Conservation (phyloP, 306 rosid species). For the Spatholobus suberectus region DNA sequence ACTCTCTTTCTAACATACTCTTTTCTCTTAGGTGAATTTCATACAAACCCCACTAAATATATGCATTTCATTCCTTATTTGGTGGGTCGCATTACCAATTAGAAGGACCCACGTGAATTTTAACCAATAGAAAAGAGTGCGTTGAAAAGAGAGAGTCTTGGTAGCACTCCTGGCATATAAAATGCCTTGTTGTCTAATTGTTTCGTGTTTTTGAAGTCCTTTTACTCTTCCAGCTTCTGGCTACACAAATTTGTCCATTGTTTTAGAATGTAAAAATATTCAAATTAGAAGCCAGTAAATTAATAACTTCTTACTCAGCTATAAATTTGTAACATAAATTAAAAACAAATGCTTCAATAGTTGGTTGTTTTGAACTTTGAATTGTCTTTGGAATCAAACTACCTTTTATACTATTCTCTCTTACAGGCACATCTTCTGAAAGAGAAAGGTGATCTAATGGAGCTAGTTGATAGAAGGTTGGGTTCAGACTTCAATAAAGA, state of each 20-base stretch:
- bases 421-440: constrained; percentile 40
- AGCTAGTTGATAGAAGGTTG: constrained; percentile 46
- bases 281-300: neutral
- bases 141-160: too few relatives aligned
- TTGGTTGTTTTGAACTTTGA: neutral
- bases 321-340: neutral
- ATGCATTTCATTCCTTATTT: neutral
- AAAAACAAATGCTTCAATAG: neutral
- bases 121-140: neutral
- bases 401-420: neutral
- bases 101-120: neutral
- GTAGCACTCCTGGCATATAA: neutral
- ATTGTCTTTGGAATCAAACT: neutral
- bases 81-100: neutral
- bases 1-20: neutral
- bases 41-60: too few relatives aligned
- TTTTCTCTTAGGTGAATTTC: neutral
- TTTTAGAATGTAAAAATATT: neutral
- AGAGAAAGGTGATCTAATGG: constrained; percentile 41
- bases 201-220: neutral
- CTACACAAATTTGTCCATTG: neutral
- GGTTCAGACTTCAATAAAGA: constrained; percentile 33
- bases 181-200: neutral
- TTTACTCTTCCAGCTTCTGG: neutral
- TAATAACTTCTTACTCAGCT: neutral